Evolutionary conservation across 129 eudicot species (phyloP), one percentile per base, ranked within the genome.

Genomic region (Glebionis coronaria): DNA sequence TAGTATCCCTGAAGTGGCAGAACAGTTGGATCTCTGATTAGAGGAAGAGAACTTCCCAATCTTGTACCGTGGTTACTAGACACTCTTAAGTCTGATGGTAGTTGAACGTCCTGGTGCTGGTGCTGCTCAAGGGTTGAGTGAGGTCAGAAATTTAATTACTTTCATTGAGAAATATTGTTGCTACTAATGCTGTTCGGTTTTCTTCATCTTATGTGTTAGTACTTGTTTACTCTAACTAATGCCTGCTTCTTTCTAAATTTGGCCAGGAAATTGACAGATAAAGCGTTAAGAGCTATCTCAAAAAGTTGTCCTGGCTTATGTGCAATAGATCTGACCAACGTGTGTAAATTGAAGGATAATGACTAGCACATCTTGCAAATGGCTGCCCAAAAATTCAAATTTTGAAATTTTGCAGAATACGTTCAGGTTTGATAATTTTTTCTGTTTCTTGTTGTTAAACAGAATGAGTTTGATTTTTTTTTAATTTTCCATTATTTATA

Each of bases 1-100:
- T 93, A 82, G 95, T n/a, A n/a, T n/a, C n/a, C n/a, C n/a, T n/a
- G n/a, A n/a, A 88, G 63, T 96, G 98, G 96, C 3, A 86, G 92
- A 75, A 96, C 98, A 46, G 77, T 93, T 74, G 98, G 98, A 27
- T 93, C 98, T 59, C 88, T 93, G 61, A 84, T 93, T 42, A 86
- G 88, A 78, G 98, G 98, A 75, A 93, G 96, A 93, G 29, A 84
- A 88, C 73, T 93, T 93, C 81, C 90, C 97, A 95, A 93, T 75
- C 98, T 93, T 80, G 96, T 93, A 66, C 89, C 98, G 16, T 93
- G 98, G 98, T 80, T 93, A 54, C 76, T 93, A 40, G 98, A 93
- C 23, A 93, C 93, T 40, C 87, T n/a, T n/a, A n/a, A n/a, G n/a
- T n/a, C n/a, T n/a, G n/a, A n/a, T n/a, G n/a, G n/a, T n/a, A n/a